Percentiles rank a stretch among this genome's conserved stretches.
These are phyloP conservation scores for Marsdenia floribunda DNA, from an alignment of 257 asterid genomes.

Conservation along the genomic window DNA sequence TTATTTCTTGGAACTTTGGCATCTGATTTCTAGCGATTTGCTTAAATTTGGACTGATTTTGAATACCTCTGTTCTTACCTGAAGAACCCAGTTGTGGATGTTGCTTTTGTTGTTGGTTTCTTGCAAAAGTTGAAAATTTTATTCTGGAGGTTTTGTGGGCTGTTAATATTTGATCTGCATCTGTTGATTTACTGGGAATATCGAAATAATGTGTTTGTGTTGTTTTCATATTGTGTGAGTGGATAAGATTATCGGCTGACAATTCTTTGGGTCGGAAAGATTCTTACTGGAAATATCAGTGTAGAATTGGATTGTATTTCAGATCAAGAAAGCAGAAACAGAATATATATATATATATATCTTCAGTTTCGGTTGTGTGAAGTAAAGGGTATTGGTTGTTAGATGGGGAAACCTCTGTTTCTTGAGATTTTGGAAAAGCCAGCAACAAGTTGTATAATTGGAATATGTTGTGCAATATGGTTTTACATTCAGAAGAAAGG, in stretches of 20 bases:
- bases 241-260: not conserved
- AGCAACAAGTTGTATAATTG: conserved; percentile 82
- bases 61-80: not conserved
- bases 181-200: not conserved
- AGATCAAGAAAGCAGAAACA: not conserved
- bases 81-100: not conserved
- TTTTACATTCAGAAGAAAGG: conserved; percentile 77
- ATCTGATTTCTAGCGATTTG: not conserved
- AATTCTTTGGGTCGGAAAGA: not conserved
- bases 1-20: not conserved
- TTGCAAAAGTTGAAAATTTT: not conserved
- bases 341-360: too few relatives aligned
- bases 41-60: not conserved
- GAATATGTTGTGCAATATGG: conserved; percentile 75
- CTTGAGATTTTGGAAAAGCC: conserved; percentile 88
- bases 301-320: conserved; percentile 5
- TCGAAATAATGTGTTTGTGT: conserved; percentile 10
- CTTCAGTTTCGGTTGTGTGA: not conserved
- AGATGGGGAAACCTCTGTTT: conserved; percentile 88
- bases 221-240: conserved; percentile 1
- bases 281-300: not conserved
- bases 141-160: not conserved
- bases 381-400: not conserved
- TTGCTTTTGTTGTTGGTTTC: not conserved
- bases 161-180: conserved; percentile 15